phyloP scores from a whole-genome alignment of 208 protist species.

The Leishmania braziliensis region DNA sequence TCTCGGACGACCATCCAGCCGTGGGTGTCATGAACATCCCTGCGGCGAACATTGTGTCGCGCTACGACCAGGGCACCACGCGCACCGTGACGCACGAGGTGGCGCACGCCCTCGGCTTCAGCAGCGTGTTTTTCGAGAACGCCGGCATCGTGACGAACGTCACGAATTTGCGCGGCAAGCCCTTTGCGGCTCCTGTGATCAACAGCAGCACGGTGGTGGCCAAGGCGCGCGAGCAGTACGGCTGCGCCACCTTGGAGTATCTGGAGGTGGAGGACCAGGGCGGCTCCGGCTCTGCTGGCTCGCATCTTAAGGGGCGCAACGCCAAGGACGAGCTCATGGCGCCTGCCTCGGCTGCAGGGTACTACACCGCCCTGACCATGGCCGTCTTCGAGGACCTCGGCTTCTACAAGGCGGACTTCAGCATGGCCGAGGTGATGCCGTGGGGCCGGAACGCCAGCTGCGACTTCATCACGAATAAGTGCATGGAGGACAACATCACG shows the following conservation, averaged over 20 bases:
- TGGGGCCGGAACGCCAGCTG: slow-evolving; percentile 76
- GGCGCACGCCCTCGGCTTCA: slow-evolving; percentile 83
- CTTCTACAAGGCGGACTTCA: slow-evolving; percentile 75
- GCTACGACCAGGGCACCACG: slow-evolving; percentile 5
- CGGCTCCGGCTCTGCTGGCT: slow-evolving; percentile 22
- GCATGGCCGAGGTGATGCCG: slow-evolving; percentile 51
- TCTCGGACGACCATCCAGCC: slow-evolving; percentile 22
- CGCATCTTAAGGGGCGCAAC: slow-evolving; percentile 82
- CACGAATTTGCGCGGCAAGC: slow-evolving; percentile 30
- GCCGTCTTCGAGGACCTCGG: slow-evolving; percentile 76
- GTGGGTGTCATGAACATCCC: slow-evolving; percentile 59
- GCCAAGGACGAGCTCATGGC: slow-evolving; percentile 86
- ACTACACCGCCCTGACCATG: slow-evolving; percentile 80
- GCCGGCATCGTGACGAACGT: slow-evolving; percentile 3
- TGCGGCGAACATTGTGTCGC: slow-evolving; percentile 24
- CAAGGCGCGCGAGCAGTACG: slow-evolving; percentile 76
- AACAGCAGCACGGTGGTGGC: slow-evolving; percentile 32
- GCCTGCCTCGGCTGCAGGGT: slow-evolving; percentile 26
- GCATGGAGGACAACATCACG: slow-evolving; percentile 35
- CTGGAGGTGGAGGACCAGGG: slow-evolving; percentile 79
- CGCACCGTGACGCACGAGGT: slow-evolving; percentile 76
- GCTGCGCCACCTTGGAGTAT: slow-evolving; percentile 47
- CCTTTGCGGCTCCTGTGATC: slow-evolving; percentile 12
- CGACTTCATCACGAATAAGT: slow-evolving; percentile 41
- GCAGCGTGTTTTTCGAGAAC: slow-evolving; percentile 10